Conservation (phyloP, 805 yeast species). For the Lipomyces yamadae region DNA sequence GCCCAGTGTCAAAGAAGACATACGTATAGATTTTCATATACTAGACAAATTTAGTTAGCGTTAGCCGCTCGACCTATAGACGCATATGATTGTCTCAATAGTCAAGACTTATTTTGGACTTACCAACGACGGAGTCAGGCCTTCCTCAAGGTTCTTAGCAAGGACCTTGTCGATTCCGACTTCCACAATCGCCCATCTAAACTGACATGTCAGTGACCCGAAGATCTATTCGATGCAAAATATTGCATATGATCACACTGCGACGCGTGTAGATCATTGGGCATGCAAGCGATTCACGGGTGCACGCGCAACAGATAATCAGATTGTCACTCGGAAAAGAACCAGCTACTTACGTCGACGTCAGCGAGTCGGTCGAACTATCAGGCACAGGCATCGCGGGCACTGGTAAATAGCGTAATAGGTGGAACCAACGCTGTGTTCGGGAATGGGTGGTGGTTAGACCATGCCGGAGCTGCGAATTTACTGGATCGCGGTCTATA, state of each 20-base stretch:
- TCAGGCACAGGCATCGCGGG: slow-evolving; percentile 11
- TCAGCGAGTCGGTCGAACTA: slow-evolving; percentile 14
- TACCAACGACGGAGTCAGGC: slow-evolving; percentile 46
- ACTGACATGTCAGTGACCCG: slow-evolving; percentile 6
- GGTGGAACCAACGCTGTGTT: not conserved
- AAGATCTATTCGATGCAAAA: not conserved
- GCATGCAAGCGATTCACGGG: not conserved
- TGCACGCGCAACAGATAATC: not conserved
- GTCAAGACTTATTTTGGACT: slow-evolving; percentile 13
- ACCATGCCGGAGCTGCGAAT: not conserved
- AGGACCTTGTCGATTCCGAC: slow-evolving; percentile 49
- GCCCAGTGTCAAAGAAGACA: not conserved
- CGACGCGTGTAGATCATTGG: not conserved
- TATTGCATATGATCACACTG: not conserved
- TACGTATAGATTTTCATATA: slow-evolving; percentile 47
- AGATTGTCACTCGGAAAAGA: not conserved
- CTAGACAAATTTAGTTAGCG: slow-evolving; percentile 16
- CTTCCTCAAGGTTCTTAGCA: slow-evolving; percentile 46
- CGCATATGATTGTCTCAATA: not conserved
- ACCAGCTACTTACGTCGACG: slow-evolving; percentile 22
- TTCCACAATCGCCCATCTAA: slow-evolving; percentile 49
- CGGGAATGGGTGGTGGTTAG: not conserved
- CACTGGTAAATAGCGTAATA: not conserved
- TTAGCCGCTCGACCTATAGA: not conserved
- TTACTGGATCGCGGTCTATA: not conserved